phyloP scores from a whole-genome alignment of 164 flowering plant genomes.

The Berberis vulgaris region DNA sequence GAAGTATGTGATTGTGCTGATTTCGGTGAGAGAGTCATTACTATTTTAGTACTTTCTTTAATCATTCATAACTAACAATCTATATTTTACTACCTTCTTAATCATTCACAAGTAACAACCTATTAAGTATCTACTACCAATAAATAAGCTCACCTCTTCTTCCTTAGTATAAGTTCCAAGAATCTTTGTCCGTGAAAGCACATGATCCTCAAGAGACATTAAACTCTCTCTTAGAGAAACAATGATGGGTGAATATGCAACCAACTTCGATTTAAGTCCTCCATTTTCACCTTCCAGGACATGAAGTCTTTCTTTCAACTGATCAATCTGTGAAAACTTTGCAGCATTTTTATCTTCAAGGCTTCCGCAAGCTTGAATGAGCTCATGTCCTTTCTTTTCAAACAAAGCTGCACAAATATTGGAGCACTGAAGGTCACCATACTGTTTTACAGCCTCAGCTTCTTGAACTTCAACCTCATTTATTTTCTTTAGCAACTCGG shows the following conservation, averaged over 20 bases:
- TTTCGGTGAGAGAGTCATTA: no score
- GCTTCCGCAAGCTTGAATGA: slow-evolving; percentile 37
- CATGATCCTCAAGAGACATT: slow-evolving; percentile 48
- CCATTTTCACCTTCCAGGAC: slow-evolving; percentile 49
- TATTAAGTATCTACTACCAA: background rate
- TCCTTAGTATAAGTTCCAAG: slow-evolving; percentile 14
- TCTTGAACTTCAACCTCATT: slow-evolving; percentile 61
- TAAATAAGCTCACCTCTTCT: slow-evolving; percentile 22
- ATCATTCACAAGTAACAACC: background rate
- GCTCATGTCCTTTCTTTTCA: slow-evolving; percentile 57
- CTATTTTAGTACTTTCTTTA: no score
- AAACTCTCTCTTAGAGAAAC: slow-evolving; percentile 45
- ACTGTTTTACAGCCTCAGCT: slow-evolving; percentile 60
- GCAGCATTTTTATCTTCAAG: slow-evolving; percentile 29
- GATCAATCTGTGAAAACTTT: slow-evolving; percentile 37
- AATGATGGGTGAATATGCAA: slow-evolving; percentile 44
- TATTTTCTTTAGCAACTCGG: slow-evolving; percentile 43
- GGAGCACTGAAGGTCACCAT: slow-evolving; percentile 44
- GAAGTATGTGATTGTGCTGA: no score
- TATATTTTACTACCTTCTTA: no score
- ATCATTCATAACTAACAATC: no score
- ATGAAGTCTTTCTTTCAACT: slow-evolving; percentile 35
- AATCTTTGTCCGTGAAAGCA: slow-evolving; percentile 20
- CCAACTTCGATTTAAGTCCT: slow-evolving; percentile 42
- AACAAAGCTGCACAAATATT: slow-evolving; percentile 28